phyloP scores from a whole-genome alignment of 306 rosid genomes.

The Canavalia ensiformis region DNA sequence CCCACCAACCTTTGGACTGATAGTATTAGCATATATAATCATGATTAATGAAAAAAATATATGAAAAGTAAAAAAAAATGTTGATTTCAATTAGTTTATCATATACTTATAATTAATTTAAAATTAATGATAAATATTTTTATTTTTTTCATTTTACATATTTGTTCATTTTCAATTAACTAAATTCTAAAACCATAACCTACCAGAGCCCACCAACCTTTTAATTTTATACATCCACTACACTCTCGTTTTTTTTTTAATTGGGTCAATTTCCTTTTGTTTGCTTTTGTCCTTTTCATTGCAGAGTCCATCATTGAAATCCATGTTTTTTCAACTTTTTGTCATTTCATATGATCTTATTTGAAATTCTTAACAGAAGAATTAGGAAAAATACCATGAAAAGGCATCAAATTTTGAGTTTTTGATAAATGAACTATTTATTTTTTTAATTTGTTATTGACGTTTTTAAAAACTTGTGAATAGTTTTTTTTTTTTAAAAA shows the following conservation, averaged over 20 bases:
- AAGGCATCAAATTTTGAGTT: background rate
- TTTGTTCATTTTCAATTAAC: too few relatives aligned
- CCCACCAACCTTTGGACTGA: constrained; percentile 33
- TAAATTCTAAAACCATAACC: background rate
- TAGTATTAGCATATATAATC: background rate
- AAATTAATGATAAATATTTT: too few relatives aligned
- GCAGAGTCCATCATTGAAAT: background rate
- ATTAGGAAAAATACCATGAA: background rate
- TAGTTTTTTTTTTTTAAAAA: background rate
- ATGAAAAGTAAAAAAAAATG: too few relatives aligned
- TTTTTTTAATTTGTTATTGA: background rate
- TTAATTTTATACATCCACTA: background rate
- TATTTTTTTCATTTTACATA: too few relatives aligned
- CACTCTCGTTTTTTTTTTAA: background rate
- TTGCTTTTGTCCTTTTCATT: background rate
- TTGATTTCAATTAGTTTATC: too few relatives aligned
- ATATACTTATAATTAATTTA: too few relatives aligned
- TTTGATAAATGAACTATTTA: constrained; percentile 1
- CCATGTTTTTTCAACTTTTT: background rate
- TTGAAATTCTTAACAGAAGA: background rate
- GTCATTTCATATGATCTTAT: constrained; percentile 5
- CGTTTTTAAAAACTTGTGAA: background rate
- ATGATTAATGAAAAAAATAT: too few relatives aligned
- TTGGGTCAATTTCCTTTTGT: background rate
- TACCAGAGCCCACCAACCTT: background rate